Conservation (phyloP, 192 early-diverging fungal genomes). For the Funneliformis mosseae region DNA sequence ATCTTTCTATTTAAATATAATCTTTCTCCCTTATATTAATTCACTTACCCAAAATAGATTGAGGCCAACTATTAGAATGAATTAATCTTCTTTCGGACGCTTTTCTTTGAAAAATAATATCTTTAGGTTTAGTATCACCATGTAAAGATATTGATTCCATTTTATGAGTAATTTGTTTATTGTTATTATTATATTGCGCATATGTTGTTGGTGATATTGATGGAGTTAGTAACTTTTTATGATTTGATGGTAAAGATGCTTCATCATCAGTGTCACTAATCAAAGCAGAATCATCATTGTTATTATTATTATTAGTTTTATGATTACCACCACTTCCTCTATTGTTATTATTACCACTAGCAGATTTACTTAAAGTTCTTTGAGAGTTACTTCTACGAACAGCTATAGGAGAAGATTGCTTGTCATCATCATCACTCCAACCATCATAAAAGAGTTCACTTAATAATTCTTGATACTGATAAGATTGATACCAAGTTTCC, state of each 20-base stretch:
- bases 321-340: background rate
- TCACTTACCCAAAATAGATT: slow-evolving; percentile 53
- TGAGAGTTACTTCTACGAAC: slow-evolving; percentile 10
- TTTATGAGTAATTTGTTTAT: slow-evolving; percentile 7
- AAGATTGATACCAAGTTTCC: slow-evolving; percentile 26
- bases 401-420: slow-evolving; percentile 13
- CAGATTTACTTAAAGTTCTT: slow-evolving; percentile 6
- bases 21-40: background rate
- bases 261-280: slow-evolving; percentile 35
- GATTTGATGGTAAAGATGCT: background rate
- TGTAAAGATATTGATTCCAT: background rate
- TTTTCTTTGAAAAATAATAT: slow-evolving; percentile 14
- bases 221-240: background rate
- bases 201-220: background rate
- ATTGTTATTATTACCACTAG: background rate
- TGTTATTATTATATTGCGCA: background rate
- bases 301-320: background rate
- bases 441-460: slow-evolving; percentile 31
- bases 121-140: slow-evolving; percentile 8
- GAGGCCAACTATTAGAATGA: slow-evolving; percentile 69
- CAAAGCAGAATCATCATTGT: background rate
- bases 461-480: slow-evolving; percentile 36
- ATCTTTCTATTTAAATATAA: background rate
- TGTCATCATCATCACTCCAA: slow-evolving; percentile 35
- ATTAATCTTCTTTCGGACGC: slow-evolving; percentile 38